Percentiles rank a stretch among this genome's conserved stretches.
These are phyloP conservation scores for Fusarium hostae DNA, from an alignment of 2,329 filamentous ascomycete species.

Conservation along the genomic window DNA sequence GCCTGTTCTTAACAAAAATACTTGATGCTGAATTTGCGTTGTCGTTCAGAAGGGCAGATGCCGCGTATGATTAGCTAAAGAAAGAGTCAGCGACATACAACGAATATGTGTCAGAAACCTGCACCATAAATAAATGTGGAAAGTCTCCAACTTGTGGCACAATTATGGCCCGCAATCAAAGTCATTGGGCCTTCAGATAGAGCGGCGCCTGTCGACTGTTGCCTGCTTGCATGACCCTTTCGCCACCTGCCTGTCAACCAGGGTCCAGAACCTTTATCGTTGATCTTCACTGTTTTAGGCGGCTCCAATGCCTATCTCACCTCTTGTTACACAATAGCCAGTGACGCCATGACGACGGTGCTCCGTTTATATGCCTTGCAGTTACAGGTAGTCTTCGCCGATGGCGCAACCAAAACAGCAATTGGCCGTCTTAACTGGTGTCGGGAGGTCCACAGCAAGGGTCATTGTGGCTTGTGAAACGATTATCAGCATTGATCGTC, in stretches of 20 bases:
- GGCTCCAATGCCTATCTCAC: conserved; percentile 29
- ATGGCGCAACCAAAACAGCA: conserved; percentile 9
- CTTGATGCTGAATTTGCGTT: conserved; percentile 3
- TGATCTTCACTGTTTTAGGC: conserved; percentile 38
- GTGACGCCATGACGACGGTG: conserved; percentile 43
- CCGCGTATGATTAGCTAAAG: background rate
- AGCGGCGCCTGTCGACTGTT: background rate
- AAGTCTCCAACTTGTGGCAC: conserved; percentile 29
- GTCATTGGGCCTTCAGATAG: conserved; percentile 30
- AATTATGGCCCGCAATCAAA: conserved; percentile 25
- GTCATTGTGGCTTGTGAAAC: conserved; percentile 28
- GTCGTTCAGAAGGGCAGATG: background rate
- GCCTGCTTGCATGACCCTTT: conserved; percentile 31
- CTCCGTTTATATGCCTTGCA: conserved; percentile 19
- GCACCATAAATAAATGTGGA: conserved; percentile 24
- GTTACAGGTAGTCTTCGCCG: conserved; percentile 9
- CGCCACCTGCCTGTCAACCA: conserved; percentile 41
- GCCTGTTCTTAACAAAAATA: conserved; percentile 27
- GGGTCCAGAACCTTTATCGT: conserved; percentile 34
- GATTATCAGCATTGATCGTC: conserved; percentile 13
- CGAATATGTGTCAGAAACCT: conserved; percentile 4
- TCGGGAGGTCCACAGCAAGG: conserved; percentile 14
- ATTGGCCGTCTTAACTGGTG: conserved; percentile 4
- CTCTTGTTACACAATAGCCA: conserved; percentile 19
- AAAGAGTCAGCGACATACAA: background rate